Evolutionary conservation across 2,329 filamentous ascomycete species (phyloP).

Genomic region (Tothia fuscella): DNA sequence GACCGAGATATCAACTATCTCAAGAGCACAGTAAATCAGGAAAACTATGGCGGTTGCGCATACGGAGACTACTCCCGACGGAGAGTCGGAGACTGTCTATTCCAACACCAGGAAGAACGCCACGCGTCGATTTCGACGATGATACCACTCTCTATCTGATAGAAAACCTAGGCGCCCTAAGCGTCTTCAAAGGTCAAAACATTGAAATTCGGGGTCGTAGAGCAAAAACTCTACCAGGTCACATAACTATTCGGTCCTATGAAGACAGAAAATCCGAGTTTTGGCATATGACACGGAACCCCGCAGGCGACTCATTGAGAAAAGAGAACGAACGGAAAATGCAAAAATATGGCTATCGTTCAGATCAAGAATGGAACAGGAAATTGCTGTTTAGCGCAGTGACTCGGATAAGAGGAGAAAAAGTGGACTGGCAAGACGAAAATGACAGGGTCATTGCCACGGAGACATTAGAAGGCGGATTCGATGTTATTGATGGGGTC

Average conservation of each 20-base stretch:
- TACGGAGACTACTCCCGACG: constrained; percentile 1
- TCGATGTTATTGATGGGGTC: constrained; percentile 13
- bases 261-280: constrained; percentile 13
- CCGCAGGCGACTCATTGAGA: constrained; percentile 13
- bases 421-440: constrained; percentile 14
- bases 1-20: constrained; percentile 5
- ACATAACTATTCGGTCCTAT: background rate
- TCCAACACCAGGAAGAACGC: background rate
- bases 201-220: constrained; percentile 5
- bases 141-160: constrained; percentile 3
- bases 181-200: background rate
- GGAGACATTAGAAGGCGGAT: constrained; percentile 9
- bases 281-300: constrained; percentile 15
- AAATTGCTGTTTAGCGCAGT: constrained; percentile 16
- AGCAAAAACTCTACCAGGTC: constrained; percentile 2
- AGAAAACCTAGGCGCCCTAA: background rate
- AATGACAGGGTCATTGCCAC: constrained; percentile 13
- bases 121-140: constrained; percentile 2
- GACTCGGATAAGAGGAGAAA: constrained; percentile 8
- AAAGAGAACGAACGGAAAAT: constrained; percentile 15
- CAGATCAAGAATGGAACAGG: constrained; percentile 16
- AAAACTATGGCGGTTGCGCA: constrained; percentile 2
- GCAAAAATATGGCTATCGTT: constrained; percentile 16
- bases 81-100: background rate
- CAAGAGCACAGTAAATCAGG: constrained; percentile 5